A percentile compares a stretch with the other conserved stretches of the same genome.
Evolutionary conservation across 2,329 filamentous ascomycete species (phyloP).

Genomic region (Mollisiaceae sp.): DNA sequence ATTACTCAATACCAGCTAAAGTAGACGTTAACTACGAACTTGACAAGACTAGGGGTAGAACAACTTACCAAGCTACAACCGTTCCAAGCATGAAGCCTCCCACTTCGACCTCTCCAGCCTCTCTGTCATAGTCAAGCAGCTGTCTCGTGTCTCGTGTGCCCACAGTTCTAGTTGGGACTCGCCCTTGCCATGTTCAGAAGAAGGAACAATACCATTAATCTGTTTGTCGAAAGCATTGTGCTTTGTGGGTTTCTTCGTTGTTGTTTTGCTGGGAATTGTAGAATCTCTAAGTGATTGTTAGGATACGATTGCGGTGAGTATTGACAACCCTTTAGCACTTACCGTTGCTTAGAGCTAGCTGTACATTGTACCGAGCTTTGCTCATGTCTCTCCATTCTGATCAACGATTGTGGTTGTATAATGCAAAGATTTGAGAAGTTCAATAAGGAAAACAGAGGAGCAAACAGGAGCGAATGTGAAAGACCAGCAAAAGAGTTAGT

Average conservation of each 20-base stretch:
- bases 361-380: background rate
- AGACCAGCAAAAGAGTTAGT: background rate
- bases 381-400: background rate
- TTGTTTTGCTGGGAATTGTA: background rate
- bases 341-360: background rate
- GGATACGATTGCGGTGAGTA: background rate
- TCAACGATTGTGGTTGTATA: background rate
- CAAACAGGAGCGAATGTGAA: background rate
- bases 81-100: background rate
- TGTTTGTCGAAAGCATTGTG: background rate
- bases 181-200: background rate
- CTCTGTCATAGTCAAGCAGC: constrained; percentile 3
- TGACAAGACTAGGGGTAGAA: background rate
- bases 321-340: background rate
- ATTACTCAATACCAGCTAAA: background rate
- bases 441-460: background rate
- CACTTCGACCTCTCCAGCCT: background rate
- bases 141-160: background rate
- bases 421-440: background rate
- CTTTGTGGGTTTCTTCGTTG: background rate
- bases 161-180: constrained; percentile 1
- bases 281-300: background rate
- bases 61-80: background rate
- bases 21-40: background rate
- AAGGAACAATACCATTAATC: too few species aligned